Evolutionary conservation across 352 stramenopile genomes (phyloP).

Genomic region (Phytophthora pistaciae): DNA sequence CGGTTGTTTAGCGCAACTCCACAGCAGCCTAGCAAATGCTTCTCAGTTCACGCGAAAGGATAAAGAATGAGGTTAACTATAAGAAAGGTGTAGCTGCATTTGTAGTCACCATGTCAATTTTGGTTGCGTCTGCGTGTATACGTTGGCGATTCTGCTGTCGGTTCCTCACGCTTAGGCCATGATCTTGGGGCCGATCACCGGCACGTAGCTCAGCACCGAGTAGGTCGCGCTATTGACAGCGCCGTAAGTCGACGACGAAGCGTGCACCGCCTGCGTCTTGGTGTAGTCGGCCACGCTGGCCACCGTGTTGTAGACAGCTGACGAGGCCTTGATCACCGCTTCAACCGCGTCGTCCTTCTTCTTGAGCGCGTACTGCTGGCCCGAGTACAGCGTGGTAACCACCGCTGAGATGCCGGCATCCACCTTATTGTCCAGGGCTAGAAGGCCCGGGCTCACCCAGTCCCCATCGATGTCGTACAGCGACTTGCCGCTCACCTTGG

Average conservation of each 20-base stretch:
- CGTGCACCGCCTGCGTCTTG: slow-evolving; percentile 61
- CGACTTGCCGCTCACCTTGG: slow-evolving; percentile 63
- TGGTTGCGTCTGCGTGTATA: no score
- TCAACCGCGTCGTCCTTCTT: slow-evolving; percentile 65
- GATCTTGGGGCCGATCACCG: slow-evolving; percentile 66
- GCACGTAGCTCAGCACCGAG: slow-evolving; percentile 64
- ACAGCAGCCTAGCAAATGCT: no score
- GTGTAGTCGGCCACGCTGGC: slow-evolving; percentile 61
- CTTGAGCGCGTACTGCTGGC: slow-evolving; percentile 66
- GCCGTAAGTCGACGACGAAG: slow-evolving; percentile 64
- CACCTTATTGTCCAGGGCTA: slow-evolving; percentile 65
- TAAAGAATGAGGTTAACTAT: no score
- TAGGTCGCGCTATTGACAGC: slow-evolving; percentile 55
- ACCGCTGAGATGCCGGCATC: slow-evolving; percentile 59
- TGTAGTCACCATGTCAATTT: no score
- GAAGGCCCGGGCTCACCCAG: slow-evolving; percentile 56
- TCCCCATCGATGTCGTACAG: slow-evolving; percentile 60
- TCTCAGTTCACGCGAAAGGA: no score
- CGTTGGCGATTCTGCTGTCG: neutral
- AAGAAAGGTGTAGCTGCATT: no score
- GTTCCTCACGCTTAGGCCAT: slow-evolving; percentile 38
- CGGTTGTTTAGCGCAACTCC: no score
- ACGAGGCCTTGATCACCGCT: slow-evolving; percentile 26
- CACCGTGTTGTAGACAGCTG: slow-evolving; percentile 49
- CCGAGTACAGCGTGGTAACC: slow-evolving; percentile 57